Percentiles rank a stretch among this genome's conserved stretches.
phyloP scores from a whole-genome alignment of 129 eudicot genomes.

The Centaurea solstitialis region DNA sequence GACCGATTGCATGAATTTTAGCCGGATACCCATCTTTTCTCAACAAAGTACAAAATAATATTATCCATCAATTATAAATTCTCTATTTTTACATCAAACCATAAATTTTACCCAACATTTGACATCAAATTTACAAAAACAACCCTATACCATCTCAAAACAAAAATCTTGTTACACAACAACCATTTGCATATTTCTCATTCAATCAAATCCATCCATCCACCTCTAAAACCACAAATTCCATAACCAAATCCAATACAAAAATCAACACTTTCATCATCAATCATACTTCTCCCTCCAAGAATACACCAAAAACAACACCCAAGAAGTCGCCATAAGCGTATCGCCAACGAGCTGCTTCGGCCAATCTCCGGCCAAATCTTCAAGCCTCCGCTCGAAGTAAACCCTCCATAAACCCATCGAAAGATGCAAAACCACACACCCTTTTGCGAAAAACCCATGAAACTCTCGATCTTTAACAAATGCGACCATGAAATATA shows the following conservation, averaged over 20 bases:
- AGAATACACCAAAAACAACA: conserved; percentile 64
- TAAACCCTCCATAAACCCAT: conserved; percentile 73
- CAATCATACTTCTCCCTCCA: conserved; percentile 78
- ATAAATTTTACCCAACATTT: no score
- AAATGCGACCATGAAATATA: conserved; percentile 74
- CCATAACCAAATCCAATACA: background rate
- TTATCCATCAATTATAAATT: no score
- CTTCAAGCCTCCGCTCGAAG: conserved; percentile 68
- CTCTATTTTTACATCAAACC: no score
- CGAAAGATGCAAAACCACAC: conserved; percentile 60
- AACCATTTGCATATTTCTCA: background rate
- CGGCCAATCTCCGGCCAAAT: conserved; percentile 69
- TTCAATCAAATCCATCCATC: background rate
- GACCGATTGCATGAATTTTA: no score
- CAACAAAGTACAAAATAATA: no score
- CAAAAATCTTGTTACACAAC: background rate
- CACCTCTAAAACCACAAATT: background rate
- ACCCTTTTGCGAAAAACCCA: conserved; percentile 77
- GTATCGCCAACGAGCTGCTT: conserved; percentile 67
- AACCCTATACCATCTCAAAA: background rate
- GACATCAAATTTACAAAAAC: no score
- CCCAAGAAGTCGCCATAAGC: conserved; percentile 66
- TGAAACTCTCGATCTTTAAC: conserved; percentile 75
- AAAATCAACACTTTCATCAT: background rate
- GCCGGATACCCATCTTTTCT: no score